Conservation (phyloP, 2,329 filamentous ascomycete species). For the Passalora sequoiae region DNA sequence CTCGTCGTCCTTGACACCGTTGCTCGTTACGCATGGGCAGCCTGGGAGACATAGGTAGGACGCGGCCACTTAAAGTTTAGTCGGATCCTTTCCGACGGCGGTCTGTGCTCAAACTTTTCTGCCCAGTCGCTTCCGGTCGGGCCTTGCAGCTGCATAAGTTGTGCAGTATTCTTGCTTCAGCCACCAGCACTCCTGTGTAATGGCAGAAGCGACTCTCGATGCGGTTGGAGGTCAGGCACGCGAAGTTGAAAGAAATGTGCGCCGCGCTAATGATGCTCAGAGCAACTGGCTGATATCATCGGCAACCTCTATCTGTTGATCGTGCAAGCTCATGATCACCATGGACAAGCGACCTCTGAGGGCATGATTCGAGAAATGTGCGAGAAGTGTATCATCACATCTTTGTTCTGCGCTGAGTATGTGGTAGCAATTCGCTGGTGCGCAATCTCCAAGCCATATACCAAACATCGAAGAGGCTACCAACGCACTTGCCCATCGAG, state of each 20-base stretch:
- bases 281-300: slow-evolving; percentile 56
- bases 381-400: no score
- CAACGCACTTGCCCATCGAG: slow-evolving; percentile 54
- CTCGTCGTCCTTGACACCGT: no score
- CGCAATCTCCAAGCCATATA: slow-evolving; percentile 51
- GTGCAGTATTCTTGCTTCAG: no score
- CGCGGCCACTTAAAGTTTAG: no score
- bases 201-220: slow-evolving; percentile 30
- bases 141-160: no score
- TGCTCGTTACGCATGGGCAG: no score
- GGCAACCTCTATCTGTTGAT: slow-evolving; percentile 57
- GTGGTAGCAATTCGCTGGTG: slow-evolving; percentile 46
- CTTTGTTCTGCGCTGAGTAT: no score
- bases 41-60: no score
- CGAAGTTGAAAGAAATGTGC: neutral
- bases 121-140: no score
- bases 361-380: slow-evolving; percentile 57
- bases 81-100: no score
- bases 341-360: slow-evolving; percentile 52
- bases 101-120: no score
- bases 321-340: slow-evolving; percentile 56
- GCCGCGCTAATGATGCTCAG: slow-evolving; percentile 30
- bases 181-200: no score
- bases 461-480: slow-evolving; percentile 44
- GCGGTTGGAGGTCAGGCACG: slow-evolving; percentile 29